Conservation (phyloP, 192 early-diverging fungal genomes). For the Gigaspora rosea region DNA sequence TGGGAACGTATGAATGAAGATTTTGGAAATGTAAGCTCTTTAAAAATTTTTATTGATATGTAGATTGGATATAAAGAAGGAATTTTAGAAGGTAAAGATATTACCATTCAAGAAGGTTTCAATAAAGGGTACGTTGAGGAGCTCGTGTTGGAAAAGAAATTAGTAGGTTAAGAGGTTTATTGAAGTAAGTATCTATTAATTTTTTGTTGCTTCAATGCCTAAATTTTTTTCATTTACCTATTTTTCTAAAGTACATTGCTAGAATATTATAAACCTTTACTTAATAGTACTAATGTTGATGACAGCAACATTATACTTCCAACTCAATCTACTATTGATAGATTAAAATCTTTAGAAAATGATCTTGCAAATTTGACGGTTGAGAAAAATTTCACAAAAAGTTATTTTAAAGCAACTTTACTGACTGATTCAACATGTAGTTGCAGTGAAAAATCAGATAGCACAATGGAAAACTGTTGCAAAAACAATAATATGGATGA, state of each 20-base stretch:
- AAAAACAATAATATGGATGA: not conserved
- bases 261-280: not conserved
- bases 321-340: not conserved
- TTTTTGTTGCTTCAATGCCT: too few species aligned
- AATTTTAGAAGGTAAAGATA: conserved; percentile 58
- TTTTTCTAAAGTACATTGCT: not conserved
- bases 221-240: not conserved
- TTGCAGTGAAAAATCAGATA: not conserved
- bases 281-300: not conserved
- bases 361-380: conserved; percentile 10
- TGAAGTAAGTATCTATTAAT: conserved; percentile 39
- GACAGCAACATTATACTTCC: not conserved
- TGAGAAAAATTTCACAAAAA: conserved; percentile 7
- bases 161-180: conserved; percentile 49
- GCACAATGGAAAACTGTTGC: too few species aligned
- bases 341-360: conserved; percentile 19
- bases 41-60: not conserved
- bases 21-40: conserved; percentile 54
- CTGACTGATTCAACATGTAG: not conserved
- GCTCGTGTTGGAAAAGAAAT: conserved; percentile 44
- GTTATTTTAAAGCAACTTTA: conserved; percentile 9
- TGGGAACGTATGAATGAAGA: conserved; percentile 58
- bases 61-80: conserved; percentile 65
- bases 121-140: conserved; percentile 55
- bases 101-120: conserved; percentile 55